These are phyloP conservation scores for Arachis monticola DNA, from an alignment of 331 rosid genomes.

Conservation along the genomic window DNA sequence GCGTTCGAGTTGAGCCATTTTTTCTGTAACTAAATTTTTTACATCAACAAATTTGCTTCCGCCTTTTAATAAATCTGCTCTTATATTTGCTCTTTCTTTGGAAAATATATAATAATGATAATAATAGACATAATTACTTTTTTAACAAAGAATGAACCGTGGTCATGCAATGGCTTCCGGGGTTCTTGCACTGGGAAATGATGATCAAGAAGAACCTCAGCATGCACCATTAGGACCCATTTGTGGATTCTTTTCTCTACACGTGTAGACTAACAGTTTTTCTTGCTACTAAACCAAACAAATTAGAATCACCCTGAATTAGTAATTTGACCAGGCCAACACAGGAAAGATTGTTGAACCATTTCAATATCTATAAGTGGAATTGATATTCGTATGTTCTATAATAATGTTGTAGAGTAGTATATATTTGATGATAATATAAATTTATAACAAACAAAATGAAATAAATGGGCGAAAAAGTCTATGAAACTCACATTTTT, in stretches of 20 bases:
- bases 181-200: slow-evolving; percentile 42
- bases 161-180: slow-evolving; percentile 52
- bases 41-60: slow-evolving; percentile 7
- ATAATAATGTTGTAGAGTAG: no score
- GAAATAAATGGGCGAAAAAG: no score
- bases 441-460: no score
- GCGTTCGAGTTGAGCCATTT: slow-evolving; percentile 60
- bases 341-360: not conserved
- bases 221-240: slow-evolving; percentile 25
- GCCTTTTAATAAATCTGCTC: slow-evolving; percentile 13
- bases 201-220: slow-evolving; percentile 39
- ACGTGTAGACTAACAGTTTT: slow-evolving; percentile 42
- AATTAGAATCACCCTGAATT: slow-evolving; percentile 32
- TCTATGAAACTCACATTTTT: no score
- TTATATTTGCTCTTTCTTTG: slow-evolving; percentile 29
- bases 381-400: no score
- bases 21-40: slow-evolving; percentile 23
- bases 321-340: slow-evolving; percentile 56
- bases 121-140: slow-evolving; percentile 34
- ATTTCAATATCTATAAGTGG: not conserved
- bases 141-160: slow-evolving; percentile 37
- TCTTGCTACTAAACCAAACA: slow-evolving; percentile 38
- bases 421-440: no score
- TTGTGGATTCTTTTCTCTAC: slow-evolving; percentile 49
- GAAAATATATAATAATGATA: not conserved